Evolutionary conservation across 2,329 filamentous ascomycete species (phyloP).

Genomic region (Penicillium sp.): DNA sequence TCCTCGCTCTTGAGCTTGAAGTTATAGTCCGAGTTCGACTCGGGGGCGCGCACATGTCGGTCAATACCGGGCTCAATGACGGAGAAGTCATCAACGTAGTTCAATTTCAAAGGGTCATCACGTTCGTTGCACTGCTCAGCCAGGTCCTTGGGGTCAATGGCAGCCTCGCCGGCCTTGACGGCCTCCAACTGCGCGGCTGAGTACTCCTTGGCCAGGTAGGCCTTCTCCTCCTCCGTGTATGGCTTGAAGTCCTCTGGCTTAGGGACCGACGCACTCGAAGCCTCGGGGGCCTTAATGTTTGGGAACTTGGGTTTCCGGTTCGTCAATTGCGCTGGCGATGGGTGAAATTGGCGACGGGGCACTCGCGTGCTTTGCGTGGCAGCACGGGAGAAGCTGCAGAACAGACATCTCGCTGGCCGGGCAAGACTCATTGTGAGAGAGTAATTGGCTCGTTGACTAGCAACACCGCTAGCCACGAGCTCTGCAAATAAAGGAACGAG

Average conservation of each 20-base stretch:
- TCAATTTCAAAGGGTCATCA: conserved; percentile 72
- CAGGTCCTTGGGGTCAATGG: conserved; percentile 76
- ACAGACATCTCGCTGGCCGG: conserved; percentile 57
- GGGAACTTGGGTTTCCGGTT: conserved; percentile 49
- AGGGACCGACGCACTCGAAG: conserved; percentile 34
- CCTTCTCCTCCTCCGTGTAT: conserved; percentile 72
- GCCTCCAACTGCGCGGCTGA: conserved; percentile 80
- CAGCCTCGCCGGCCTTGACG: conserved; percentile 78
- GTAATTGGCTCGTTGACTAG: conserved; percentile 38
- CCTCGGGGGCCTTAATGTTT: conserved; percentile 45
- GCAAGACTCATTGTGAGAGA: conserved; percentile 55
- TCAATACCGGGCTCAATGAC: conserved; percentile 79
- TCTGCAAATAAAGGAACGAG: conserved; percentile 17
- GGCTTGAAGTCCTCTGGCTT: conserved; percentile 53
- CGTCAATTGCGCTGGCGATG: conserved; percentile 47
- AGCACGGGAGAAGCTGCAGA: conserved; percentile 55
- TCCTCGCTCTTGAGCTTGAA: conserved; percentile 67
- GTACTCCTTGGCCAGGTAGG: conserved; percentile 70
- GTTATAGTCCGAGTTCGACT: conserved; percentile 60
- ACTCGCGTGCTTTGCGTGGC: conserved; percentile 46
- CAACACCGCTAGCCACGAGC: conserved; percentile 32
- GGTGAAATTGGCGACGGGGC: conserved; percentile 57
- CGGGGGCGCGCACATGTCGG: conserved; percentile 62
- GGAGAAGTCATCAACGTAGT: conserved; percentile 84
- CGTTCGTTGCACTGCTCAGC: conserved; percentile 74